Percentiles rank a stretch among this genome's conserved stretches.
Evolutionary conservation across 768 basidiomycete genomes (phyloP).

Genomic region (Mycena galericulata): DNA sequence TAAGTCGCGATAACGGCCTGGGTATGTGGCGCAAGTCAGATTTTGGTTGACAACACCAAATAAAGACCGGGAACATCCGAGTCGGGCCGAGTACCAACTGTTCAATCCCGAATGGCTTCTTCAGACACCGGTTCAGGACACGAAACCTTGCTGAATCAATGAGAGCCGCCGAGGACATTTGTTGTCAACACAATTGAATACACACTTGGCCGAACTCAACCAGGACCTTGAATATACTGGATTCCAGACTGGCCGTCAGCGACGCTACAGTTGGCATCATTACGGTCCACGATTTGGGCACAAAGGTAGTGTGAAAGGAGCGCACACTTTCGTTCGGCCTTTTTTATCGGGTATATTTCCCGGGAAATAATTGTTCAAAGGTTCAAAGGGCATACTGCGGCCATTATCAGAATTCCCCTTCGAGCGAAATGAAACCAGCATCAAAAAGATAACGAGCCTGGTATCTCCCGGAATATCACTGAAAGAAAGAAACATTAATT

Average conservation of each 20-base stretch:
- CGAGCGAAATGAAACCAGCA: neutral
- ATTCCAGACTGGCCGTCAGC: too few relatives aligned
- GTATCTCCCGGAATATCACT: neutral
- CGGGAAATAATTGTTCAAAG: neutral
- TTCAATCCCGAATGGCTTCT: too few relatives aligned
- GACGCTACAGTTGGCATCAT: too few relatives aligned
- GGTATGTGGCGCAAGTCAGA: constrained; percentile 25
- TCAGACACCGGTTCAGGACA: constrained; percentile 7
- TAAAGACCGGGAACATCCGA: constrained; percentile 13
- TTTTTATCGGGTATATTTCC: neutral
- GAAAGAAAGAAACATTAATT: neutral
- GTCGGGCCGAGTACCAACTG: constrained; percentile 5
- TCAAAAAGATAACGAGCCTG: neutral
- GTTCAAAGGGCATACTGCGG: neutral
- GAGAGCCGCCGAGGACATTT: neutral
- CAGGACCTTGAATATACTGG: too few relatives aligned
- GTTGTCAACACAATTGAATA: too few relatives aligned
- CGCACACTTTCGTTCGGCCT: neutral
- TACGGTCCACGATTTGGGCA: neutral
- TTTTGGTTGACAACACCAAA: constrained; percentile 13
- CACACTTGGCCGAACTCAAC: too few relatives aligned
- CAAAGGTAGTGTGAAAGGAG: neutral
- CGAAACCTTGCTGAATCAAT: too few relatives aligned
- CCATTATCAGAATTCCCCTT: neutral
- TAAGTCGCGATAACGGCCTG: constrained; percentile 23